Evolutionary conservation across 2,329 filamentous ascomycete species (phyloP).

Genomic region (Pochonia chlamydosporia): DNA sequence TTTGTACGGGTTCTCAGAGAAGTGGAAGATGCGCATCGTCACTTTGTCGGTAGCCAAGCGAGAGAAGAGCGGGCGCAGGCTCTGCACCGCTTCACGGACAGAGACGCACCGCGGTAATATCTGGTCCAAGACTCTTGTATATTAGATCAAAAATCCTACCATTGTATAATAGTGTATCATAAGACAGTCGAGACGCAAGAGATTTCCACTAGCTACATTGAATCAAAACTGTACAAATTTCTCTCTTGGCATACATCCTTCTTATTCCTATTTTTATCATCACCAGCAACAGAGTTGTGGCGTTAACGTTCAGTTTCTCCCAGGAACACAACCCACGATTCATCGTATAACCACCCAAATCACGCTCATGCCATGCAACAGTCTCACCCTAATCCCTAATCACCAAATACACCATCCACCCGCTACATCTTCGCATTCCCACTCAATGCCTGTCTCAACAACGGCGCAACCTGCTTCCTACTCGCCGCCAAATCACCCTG

Average conservation of each 20-base stretch:
- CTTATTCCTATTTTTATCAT: background rate
- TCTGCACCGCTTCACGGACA: slow-evolving; percentile 7
- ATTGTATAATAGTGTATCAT: background rate
- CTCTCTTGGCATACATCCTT: too few relatives aligned
- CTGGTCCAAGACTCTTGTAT: too few relatives aligned
- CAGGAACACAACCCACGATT: background rate
- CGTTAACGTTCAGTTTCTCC: background rate
- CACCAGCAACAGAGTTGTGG: background rate
- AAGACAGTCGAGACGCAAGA: too few relatives aligned
- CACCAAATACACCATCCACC: slow-evolving; percentile 9
- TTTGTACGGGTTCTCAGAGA: slow-evolving; percentile 25
- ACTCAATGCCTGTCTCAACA: slow-evolving; percentile 54
- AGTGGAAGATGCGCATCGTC: slow-evolving; percentile 19
- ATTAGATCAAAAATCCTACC: too few relatives aligned
- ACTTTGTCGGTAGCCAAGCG: slow-evolving; percentile 9
- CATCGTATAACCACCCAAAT: background rate
- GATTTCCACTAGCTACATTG: too few relatives aligned
- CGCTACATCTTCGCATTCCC: slow-evolving; percentile 13
- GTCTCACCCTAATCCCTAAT: background rate
- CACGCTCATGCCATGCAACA: background rate
- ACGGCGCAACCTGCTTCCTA: slow-evolving; percentile 63
- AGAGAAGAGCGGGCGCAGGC: slow-evolving; percentile 12
- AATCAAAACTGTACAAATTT: too few relatives aligned
- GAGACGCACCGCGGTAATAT: background rate
- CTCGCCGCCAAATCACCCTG: slow-evolving; percentile 58